Percentiles rank a stretch among this genome's conserved stretches.
Evolutionary conservation across 2,329 filamentous ascomycete species (phyloP).

Genomic region (Ophiocordyceps robertsii): DNA sequence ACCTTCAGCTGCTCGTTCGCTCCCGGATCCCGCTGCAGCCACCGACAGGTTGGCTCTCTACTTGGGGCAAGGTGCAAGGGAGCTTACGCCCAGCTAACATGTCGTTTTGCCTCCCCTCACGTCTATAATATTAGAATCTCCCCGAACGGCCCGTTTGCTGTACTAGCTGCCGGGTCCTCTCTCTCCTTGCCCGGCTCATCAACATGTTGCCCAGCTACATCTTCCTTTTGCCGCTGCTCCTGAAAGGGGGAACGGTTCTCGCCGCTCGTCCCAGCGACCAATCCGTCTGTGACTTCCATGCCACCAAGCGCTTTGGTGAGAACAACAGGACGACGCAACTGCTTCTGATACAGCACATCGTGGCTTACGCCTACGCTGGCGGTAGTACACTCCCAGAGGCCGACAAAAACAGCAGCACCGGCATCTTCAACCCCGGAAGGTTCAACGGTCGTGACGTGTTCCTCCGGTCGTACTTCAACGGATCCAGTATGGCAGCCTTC

Average conservation of each 20-base stretch:
- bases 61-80: no score
- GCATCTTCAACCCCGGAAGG: neutral
- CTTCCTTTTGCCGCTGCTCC: neutral
- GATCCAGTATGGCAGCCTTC: neutral
- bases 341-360: neutral
- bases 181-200: no score
- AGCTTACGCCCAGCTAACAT: no score
- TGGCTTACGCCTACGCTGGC: neutral
- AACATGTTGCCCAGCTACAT: neutral
- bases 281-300: neutral
- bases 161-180: no score
- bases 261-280: neutral
- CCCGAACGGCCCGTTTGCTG: no score
- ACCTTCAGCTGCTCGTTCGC: no score
- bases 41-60: no score
- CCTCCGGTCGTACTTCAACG: neutral
- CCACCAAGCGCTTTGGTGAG: neutral
- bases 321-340: neutral
- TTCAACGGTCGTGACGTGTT: neutral
- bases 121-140: no score
- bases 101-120: no score
- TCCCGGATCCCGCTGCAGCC: no score
- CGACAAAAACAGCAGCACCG: neutral
- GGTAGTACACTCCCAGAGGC: neutral
- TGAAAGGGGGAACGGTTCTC: neutral